phyloP scores from a whole-genome alignment of 805 yeast species.

The Nakazawaea peltata region DNA sequence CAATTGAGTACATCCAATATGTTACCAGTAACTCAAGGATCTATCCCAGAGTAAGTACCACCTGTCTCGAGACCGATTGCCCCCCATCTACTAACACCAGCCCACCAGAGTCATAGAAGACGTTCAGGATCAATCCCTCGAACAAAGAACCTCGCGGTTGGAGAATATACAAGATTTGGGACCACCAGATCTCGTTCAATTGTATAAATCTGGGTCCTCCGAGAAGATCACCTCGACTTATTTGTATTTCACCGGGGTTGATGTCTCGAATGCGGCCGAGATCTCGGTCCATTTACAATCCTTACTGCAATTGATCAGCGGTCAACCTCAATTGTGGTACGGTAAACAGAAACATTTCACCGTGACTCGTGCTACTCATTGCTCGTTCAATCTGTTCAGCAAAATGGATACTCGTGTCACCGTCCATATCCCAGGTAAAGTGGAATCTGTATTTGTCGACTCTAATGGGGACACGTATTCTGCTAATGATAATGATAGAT shows the following conservation, averaged over 20 bases:
- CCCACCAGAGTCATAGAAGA: conserved; percentile 45
- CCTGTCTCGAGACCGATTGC: neutral
- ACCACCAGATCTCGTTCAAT: conserved; percentile 57
- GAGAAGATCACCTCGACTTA: conserved; percentile 59
- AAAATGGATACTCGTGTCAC: conserved; percentile 63
- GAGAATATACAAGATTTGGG: conserved; percentile 60
- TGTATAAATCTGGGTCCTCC: conserved; percentile 29
- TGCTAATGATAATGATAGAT: conserved; percentile 31
- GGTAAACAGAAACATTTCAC: conserved; percentile 65
- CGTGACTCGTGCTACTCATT: conserved; percentile 64
- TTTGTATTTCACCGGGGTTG: conserved; percentile 67
- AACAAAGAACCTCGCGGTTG: conserved; percentile 56
- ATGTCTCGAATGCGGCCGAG: conserved; percentile 68
- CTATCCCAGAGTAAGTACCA: conserved; percentile 49
- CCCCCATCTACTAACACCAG: neutral
- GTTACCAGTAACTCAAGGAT: conserved; percentile 43
- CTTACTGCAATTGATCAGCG: conserved; percentile 54
- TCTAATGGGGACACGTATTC: conserved; percentile 43
- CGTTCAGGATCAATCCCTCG: conserved; percentile 47
- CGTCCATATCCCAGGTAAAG: conserved; percentile 71
- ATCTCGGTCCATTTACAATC: conserved; percentile 70
- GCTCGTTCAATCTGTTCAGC: conserved; percentile 54
- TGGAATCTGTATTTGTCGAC: conserved; percentile 41
- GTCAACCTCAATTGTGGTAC: conserved; percentile 69
- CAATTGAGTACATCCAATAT: conserved; percentile 14